Conservation (phyloP, 225 moss, liverwort and hornwort species). For the Polytrichum formosum region DNA sequence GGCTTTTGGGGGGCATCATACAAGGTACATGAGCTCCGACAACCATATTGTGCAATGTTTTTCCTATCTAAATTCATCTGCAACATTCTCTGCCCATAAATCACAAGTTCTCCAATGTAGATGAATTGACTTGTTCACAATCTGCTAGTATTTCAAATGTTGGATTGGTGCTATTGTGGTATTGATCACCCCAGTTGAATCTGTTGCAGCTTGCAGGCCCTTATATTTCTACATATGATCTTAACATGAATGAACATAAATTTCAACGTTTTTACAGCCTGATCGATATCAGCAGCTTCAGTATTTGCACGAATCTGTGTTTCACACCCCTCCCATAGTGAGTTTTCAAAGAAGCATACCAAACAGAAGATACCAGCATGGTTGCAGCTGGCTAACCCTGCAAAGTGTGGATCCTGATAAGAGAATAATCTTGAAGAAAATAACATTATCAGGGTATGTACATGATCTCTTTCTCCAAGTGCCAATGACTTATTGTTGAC, state of each 20-base stretch:
- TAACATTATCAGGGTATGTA: constrained; percentile 77
- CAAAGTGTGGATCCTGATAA: constrained; percentile 77
- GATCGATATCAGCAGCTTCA: constrained; percentile 79
- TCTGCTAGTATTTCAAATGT: too few relatives aligned
- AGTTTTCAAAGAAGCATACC: constrained; percentile 67
- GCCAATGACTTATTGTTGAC: too few relatives aligned
- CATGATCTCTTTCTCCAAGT: too few relatives aligned
- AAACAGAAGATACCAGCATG: constrained; percentile 45
- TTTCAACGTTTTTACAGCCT: constrained; percentile 88
- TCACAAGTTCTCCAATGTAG: too few relatives aligned
- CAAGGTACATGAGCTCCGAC: constrained; percentile 39
- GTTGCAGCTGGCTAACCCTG: constrained; percentile 78
- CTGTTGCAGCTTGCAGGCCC: constrained; percentile 42
- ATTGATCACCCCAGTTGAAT: neutral
- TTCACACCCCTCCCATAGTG: constrained; percentile 55
- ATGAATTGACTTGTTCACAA: too few relatives aligned
- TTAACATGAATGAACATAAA: constrained; percentile 93
- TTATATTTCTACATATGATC: constrained; percentile 78
- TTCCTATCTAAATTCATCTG: too few relatives aligned
- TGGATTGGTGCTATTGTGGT: too few relatives aligned
- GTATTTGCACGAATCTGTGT: constrained; percentile 81
- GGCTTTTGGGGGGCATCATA: constrained; percentile 78
- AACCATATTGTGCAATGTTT: too few relatives aligned
- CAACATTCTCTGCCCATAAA: too few relatives aligned
- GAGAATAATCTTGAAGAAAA: constrained; percentile 84